Evolutionary conservation across 805 yeast genomes (phyloP), one percentile per base, ranked within the genome.

Genomic region (Millerozyma miso): DNA sequence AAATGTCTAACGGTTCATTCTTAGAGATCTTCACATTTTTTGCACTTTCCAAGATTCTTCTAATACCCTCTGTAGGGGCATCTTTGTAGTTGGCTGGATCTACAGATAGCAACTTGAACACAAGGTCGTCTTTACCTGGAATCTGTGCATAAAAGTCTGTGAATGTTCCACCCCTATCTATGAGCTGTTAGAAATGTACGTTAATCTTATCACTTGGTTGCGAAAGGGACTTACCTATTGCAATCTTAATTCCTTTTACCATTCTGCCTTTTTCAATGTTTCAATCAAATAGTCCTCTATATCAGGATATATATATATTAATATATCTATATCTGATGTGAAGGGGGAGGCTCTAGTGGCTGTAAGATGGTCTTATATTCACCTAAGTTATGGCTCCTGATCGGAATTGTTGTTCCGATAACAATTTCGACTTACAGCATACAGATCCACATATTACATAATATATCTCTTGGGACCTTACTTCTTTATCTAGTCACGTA

Each of bases 21-120:
- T 46, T 50, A 3, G 89, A 83, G 40, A 84, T 83, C 13, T 55
- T 44, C 6, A 56, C 58, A 1, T 76, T 73, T 1, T 78, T 72
- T 46, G 77, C 74, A 14, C 65, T 59, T 56, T 85, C 93, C 45
- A 88, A 59, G 0, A 85, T 73, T 33, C 95, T 67, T 50, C 96
- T 73, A 35, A 88, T 85, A 3, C 95, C 96, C 63, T 88, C 96
- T 16, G 87, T 68, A n/a, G 91, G 90, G 1, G 96, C 95, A 69
- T 88, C 96, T 2, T 73, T 67, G 57, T 88, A 88, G 62, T 88
- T 88, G 19, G 74, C 69, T 1, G 96, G 95, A 53, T 88, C 96
- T 3, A 85, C 95, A 0, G 95, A 85, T 13, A 88, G 67, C 17
- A 88, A 65, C 59, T 88, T 88, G 59, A 88, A 72, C 3, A 85